These are phyloP conservation scores for Polymyxa betae DNA, from an alignment of 208 protist genomes.

Conservation along the genomic window DNA sequence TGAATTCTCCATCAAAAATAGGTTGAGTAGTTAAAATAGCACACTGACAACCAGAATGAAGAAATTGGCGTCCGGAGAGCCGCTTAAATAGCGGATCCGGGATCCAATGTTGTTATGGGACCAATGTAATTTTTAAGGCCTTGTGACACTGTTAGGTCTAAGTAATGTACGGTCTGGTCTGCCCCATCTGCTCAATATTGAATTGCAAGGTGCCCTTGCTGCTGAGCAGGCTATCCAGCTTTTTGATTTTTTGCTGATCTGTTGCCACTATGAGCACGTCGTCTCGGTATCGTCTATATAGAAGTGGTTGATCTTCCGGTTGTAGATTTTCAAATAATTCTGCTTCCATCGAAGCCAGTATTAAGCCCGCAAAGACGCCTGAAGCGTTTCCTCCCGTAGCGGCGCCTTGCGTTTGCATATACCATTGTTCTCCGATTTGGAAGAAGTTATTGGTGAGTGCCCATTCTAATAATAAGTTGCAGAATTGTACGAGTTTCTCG, in stretches of 20 bases:
- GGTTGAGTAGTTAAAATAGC: too few species aligned
- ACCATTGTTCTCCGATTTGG: background rate
- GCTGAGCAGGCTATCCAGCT: background rate
- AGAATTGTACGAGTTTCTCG: too few species aligned
- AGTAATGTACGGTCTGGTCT: too few species aligned
- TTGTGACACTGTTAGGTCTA: too few species aligned
- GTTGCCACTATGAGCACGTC: background rate
- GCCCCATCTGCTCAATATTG: conserved; percentile 1
- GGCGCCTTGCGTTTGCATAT: background rate
- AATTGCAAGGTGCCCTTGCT: background rate
- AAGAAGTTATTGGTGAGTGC: background rate
- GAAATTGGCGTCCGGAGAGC: too few species aligned
- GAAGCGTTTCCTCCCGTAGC: background rate
- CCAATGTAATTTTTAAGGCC: too few species aligned
- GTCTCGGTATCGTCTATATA: background rate
- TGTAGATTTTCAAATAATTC: background rate
- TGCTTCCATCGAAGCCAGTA: background rate
- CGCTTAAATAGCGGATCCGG: too few species aligned
- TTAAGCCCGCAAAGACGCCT: background rate
- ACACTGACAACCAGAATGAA: too few species aligned
- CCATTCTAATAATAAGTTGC: background rate
- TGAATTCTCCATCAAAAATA: too few species aligned
- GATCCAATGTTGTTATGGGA: too few species aligned
- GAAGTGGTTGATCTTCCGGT: background rate
- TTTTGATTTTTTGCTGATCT: background rate